These are phyloP conservation scores for Penstemon davidsonii DNA, from an alignment of 257 asterid genomes.

Conservation along the genomic window DNA sequence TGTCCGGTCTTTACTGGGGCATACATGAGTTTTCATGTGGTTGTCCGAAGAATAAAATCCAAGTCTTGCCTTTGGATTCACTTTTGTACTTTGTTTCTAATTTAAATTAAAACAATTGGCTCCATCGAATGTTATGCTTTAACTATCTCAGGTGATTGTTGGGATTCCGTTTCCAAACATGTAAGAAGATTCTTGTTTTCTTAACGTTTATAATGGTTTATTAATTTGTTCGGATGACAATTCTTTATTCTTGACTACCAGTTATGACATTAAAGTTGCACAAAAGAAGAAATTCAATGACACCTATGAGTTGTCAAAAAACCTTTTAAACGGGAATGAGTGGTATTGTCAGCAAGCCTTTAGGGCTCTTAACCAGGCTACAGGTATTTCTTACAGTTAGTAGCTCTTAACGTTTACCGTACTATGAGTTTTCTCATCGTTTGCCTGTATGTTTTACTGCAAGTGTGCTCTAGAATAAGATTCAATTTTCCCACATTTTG, in stretches of 20 bases:
- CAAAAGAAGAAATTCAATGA: constrained; percentile 93
- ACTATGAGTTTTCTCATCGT: neutral
- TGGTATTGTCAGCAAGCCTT: constrained; percentile 99
- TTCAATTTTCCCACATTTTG: neutral
- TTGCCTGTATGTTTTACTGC: neutral
- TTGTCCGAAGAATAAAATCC: constrained; percentile 9
- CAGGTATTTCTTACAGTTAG: constrained; percentile 50
- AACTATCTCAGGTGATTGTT: constrained; percentile 74
- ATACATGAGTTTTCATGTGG: constrained; percentile 6
- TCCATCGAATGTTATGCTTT: constrained; percentile 44
- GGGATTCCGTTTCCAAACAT: constrained; percentile 96
- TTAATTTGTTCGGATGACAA: constrained; percentile 23
- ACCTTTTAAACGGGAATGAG: constrained; percentile 79
- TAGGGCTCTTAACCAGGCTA: constrained; percentile 97
- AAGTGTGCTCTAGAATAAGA: constrained; percentile 3
- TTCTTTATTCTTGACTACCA: constrained; percentile 39
- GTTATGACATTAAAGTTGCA: constrained; percentile 73
- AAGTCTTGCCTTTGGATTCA: constrained; percentile 4
- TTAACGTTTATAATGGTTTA: constrained; percentile 22
- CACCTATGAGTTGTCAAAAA: constrained; percentile 63
- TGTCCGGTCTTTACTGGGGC: too few species aligned
- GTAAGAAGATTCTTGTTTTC: constrained; percentile 50
- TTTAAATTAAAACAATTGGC: constrained; percentile 18
- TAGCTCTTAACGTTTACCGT: constrained; percentile 1
- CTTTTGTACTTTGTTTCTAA: neutral